These are phyloP conservation scores for Theobroma cacao DNA, from an alignment of 345 rosid genomes.

Conservation along the genomic window DNA sequence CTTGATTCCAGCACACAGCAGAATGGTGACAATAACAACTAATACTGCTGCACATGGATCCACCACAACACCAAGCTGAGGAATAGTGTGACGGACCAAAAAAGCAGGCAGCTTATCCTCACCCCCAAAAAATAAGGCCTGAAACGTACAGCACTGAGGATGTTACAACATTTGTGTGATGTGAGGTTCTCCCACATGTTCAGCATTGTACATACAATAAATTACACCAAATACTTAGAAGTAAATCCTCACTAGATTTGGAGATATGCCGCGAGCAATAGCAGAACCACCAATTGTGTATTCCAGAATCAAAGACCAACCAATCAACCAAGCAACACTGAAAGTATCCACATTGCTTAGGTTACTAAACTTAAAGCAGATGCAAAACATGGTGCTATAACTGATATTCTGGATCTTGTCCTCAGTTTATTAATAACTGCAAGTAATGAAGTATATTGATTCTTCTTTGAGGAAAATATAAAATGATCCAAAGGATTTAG, in stretches of 20 bases:
- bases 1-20: slow-evolving; percentile 82
- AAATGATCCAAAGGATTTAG: neutral
- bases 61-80: slow-evolving; percentile 70
- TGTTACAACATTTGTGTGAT: neutral
- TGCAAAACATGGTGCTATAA: neutral
- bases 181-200: neutral
- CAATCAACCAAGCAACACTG: slow-evolving; percentile 94
- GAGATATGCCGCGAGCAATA: slow-evolving; percentile 89
- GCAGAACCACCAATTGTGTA: slow-evolving; percentile 96
- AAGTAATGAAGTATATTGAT: neutral
- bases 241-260: slow-evolving; percentile 53
- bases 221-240: neutral
- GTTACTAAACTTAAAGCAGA: slow-evolving; percentile 4
- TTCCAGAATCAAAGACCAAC: slow-evolving; percentile 92
- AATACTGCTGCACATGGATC: slow-evolving; percentile 85
- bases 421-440: neutral
- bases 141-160: neutral
- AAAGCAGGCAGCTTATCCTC: slow-evolving; percentile 63
- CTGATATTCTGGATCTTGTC: neutral
- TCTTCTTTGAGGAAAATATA: neutral
- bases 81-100: slow-evolving; percentile 68
- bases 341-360: neutral
- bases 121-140: slow-evolving; percentile 88
- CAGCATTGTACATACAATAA: neutral
- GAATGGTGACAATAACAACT: slow-evolving; percentile 65